Evolutionary conservation across 352 stramenopile genomes (phyloP).

Genomic region (Halophytophthora polymorphica): DNA sequence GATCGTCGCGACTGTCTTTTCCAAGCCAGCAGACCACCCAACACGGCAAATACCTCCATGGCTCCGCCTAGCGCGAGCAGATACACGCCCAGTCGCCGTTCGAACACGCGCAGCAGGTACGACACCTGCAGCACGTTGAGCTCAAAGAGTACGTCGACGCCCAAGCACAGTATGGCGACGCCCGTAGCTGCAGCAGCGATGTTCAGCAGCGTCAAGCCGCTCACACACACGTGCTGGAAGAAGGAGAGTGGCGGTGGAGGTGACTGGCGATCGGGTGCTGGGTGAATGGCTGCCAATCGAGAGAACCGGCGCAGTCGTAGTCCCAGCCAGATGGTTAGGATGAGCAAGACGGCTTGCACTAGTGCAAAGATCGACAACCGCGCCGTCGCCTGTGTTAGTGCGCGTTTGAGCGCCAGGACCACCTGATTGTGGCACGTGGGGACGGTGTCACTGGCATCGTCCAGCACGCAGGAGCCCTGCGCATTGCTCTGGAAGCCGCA

Average conservation of each 20-base stretch:
- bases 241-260: conserved; percentile 5
- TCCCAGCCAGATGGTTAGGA: conserved; percentile 18
- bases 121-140: conserved; percentile 72
- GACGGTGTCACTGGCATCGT: conserved; percentile 5
- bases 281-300: conserved; percentile 7
- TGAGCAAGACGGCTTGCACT: conserved; percentile 17
- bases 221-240: conserved; percentile 7
- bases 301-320: conserved; percentile 26
- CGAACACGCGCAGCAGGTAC: conserved; percentile 49
- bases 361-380: conserved; percentile 17
- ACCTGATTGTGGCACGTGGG: conserved; percentile 27
- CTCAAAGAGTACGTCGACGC: conserved; percentile 54
- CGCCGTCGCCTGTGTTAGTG: conserved; percentile 14
- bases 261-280: not conserved
- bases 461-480: conserved; percentile 32
- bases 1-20: conserved; percentile 5
- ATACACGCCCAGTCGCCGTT: conserved; percentile 50
- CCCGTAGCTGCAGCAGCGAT: conserved; percentile 20
- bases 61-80: conserved; percentile 34
- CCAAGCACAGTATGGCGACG: conserved; percentile 35
- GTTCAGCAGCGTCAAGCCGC: conserved; percentile 16
- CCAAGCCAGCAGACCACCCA: conserved; percentile 31
- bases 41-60: conserved; percentile 32
- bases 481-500: conserved; percentile 35
- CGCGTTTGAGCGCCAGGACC: conserved; percentile 9